Evolutionary conservation across 78 protist genomes (phyloP).

Genomic region (Anaeramoeba flamelloides): DNA sequence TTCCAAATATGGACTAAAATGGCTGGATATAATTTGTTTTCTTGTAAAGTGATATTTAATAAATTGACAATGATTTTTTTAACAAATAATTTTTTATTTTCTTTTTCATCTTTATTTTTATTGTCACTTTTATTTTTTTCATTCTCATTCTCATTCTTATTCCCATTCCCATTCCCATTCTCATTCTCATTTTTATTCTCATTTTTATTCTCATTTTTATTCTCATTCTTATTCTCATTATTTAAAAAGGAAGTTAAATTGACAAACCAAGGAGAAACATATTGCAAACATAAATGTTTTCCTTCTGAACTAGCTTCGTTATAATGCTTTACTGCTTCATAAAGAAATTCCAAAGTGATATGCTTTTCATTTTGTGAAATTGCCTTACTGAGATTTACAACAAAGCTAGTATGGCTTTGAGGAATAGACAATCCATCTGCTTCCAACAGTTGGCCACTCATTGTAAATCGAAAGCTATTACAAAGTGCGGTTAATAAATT

Average conservation of each 20-base stretch:
- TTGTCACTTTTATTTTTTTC: background rate
- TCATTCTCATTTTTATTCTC: too few relatives aligned
- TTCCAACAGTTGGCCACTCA: conserved; percentile 20
- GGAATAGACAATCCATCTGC: conserved; percentile 44
- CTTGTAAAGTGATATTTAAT: conserved; percentile 27
- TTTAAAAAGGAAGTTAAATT: conserved; percentile 9
- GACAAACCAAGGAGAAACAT: conserved; percentile 43
- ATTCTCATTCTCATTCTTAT: too few relatives aligned
- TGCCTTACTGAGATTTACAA: conserved; percentile 22
- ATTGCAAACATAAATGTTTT: conserved; percentile 38
- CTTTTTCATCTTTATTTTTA: background rate
- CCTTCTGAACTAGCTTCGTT: conserved; percentile 14
- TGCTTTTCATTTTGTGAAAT: conserved; percentile 21
- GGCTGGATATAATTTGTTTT: conserved; percentile 21
- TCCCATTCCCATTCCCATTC: too few relatives aligned
- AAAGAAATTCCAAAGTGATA: conserved; percentile 35
- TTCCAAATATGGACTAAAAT: conserved; percentile 34
- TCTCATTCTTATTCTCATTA: background rate
- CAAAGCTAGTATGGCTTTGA: conserved; percentile 23
- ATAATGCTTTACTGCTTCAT: conserved; percentile 23
- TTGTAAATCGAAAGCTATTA: conserved; percentile 24
- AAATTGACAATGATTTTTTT: background rate
- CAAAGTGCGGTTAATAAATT: conserved; percentile 32
- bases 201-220: too few relatives aligned
- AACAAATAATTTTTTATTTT: background rate